Conservation (phyloP, 2,329 filamentous ascomycete species). For the Colletotrichum sp. region DNA sequence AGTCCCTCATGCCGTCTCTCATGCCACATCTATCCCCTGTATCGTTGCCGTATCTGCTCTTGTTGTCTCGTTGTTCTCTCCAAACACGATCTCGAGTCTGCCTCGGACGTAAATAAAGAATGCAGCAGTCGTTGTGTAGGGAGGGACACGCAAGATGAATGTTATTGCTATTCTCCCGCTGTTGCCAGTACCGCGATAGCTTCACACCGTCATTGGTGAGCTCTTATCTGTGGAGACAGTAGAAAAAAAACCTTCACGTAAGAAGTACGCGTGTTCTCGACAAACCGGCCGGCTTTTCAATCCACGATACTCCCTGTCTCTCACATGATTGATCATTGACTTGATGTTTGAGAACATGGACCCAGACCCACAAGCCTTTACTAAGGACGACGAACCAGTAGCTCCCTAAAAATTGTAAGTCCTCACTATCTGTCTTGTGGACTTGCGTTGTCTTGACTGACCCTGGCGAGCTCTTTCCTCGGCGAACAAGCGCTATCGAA, state of each 20-base stretch:
- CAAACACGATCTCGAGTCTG: background rate
- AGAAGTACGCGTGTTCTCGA: background rate
- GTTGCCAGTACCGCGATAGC: background rate
- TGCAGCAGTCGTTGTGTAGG: background rate
- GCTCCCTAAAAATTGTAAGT: background rate
- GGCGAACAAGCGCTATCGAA: background rate
- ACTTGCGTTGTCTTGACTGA: background rate
- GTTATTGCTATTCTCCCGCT: background rate
- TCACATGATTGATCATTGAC: background rate
- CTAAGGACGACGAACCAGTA: background rate
- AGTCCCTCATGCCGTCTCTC: background rate
- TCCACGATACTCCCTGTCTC: background rate
- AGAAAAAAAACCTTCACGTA: background rate
- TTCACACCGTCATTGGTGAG: background rate
- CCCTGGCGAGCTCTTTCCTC: background rate
- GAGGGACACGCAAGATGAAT: background rate
- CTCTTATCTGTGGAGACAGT: background rate
- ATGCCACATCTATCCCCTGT: background rate
- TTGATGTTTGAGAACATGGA: background rate
- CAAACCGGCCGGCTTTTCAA: background rate
- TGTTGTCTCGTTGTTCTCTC: background rate
- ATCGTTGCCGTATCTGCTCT: background rate
- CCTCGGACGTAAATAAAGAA: background rate
- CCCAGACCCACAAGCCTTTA: background rate
- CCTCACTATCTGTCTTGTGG: background rate